Evolutionary conservation across 2,329 filamentous ascomycete species (phyloP), one percentile per base, ranked within the genome.

Genomic region (Chaetothyriales sp.): DNA sequence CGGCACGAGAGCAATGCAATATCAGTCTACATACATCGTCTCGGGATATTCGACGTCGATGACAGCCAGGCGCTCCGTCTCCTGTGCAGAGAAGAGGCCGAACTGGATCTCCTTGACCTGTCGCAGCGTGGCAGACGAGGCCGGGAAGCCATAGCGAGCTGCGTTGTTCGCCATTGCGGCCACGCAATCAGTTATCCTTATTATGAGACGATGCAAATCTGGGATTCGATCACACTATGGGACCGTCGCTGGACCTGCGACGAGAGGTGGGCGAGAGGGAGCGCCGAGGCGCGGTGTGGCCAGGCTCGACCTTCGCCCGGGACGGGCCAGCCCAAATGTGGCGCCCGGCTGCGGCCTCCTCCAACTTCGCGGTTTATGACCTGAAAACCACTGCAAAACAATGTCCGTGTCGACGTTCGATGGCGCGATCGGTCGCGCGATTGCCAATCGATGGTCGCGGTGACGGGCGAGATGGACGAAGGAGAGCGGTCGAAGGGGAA

Each of bases 81-180:
- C 94, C 69, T 98, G 92, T 22, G 92, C 92, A 37, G 92, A 94
- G 70, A 98, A 81, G 67, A 98, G 80, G 66, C 92, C 92, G 67
- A 98, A 98, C 77, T 98, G 94, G 64, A 98, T 95, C 78, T 98
- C 94, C 78, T 95, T 85, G 65, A 98, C 89, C 61, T 86, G 94
- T 77, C 92, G 90, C 79, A 97, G 79, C 70, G 89, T 89, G 80
- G 86, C 89, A 79, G 86, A 89, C 69, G 87, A 95, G 72, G 89
- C 87, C 66, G 85, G 78, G 33, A 40, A 40, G 33, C 33, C 33
- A 40, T 40, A 40, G 33, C 33, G 33, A 13, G 33, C 33, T 2
- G 33, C 33, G 33, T 40, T 40, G 10, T 40, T 40, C 33, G 33
- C 33, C 33, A 40, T 40, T 15, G 33, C 15, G 10, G 33, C 33